Base-by-base conservation (phyloP, 768 basidiomycete species). In the Lentinula boryana region DNA sequence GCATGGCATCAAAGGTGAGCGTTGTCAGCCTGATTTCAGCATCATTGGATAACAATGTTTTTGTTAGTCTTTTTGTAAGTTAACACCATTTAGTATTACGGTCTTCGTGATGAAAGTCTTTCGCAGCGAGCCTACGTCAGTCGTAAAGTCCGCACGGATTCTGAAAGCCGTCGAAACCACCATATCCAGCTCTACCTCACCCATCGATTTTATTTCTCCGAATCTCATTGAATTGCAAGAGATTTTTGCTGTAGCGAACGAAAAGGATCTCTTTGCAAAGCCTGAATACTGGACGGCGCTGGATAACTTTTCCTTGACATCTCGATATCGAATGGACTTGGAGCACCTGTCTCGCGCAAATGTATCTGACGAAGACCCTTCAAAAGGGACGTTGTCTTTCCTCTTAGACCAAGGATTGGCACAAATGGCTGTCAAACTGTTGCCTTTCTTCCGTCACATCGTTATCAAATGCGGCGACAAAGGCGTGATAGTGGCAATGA, bases 71-170 rank as follows among this genome's bases (percentile, higher is more conserved):
- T 10, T 41, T 51, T 48, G 46, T 48, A 12, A 48, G 89, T 91
- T 69, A 65, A 86, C 27, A 27, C 27, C 27, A 13, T 38, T 38
- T 75, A 23, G 35, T 2, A 2, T 18, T 31, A 21, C 27, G 32
- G 56, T n/a, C 15, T 23, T 13, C 9, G 32, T 31, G 27, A 7
- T 36, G 51, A 48, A 54, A 62, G 21, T 49, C 48, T 31, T 53
- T 56, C 62, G n/a, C 63, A 92, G 91, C 70, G 97, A 99, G 72
- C 96, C 97, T 1, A 98, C 97, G 1, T 97, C 95, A 0, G 79
- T 88, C n/a, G 74, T 80, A 49, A 98, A 98, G 74, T 87, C 91
- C 0, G 75, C 78, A 1, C 75, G 79, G 2, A 85, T 98, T 61
- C 68, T 97, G 5, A 80, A 85, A 0, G 85, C 91, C 0, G 71